Conservation (phyloP, 2,329 filamentous ascomycete genomes). For the Hymenoscyphus infarciens region DNA sequence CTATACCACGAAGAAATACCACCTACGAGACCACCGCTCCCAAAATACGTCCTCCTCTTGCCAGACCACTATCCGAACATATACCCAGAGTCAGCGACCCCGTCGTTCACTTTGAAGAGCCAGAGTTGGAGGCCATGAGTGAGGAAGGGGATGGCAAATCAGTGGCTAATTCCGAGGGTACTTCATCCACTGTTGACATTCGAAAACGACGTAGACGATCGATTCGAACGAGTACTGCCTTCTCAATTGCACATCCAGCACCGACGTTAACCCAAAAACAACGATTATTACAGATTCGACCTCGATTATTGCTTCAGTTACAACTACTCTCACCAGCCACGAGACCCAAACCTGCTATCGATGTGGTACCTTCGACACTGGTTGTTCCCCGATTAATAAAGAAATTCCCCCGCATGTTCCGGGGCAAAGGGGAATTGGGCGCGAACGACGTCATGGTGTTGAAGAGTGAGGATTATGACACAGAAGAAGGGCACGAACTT, state of each 20-base stretch:
- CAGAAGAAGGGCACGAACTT: conserved; percentile 49
- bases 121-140: conserved; percentile 31
- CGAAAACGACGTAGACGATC: conserved; percentile 42
- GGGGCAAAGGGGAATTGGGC: conserved; percentile 59
- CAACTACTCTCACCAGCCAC: conserved; percentile 59
- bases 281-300: conserved; percentile 57
- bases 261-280: conserved; percentile 57
- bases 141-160: conserved; percentile 33
- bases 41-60: conserved; percentile 15
- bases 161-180: conserved; percentile 32
- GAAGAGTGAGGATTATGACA: conserved; percentile 63
- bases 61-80: conserved; percentile 30
- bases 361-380: conserved; percentile 69
- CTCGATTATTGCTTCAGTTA: conserved; percentile 67
- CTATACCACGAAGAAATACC: conserved; percentile 22
- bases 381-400: conserved; percentile 57
- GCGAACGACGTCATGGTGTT: conserved; percentile 69
- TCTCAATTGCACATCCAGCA: conserved; percentile 65
- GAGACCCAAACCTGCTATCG: conserved; percentile 65
- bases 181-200: conserved; percentile 24
- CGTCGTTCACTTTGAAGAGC: conserved; percentile 32
- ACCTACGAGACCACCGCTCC: conserved; percentile 25
- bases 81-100: conserved; percentile 23
- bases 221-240: conserved; percentile 57
- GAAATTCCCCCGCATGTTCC: conserved; percentile 61